A percentile compares a stretch with the other conserved stretches of the same genome.
These are phyloP conservation scores for Omphalea diandra DNA, from an alignment of 441 rosid species.

Conservation along the genomic window DNA sequence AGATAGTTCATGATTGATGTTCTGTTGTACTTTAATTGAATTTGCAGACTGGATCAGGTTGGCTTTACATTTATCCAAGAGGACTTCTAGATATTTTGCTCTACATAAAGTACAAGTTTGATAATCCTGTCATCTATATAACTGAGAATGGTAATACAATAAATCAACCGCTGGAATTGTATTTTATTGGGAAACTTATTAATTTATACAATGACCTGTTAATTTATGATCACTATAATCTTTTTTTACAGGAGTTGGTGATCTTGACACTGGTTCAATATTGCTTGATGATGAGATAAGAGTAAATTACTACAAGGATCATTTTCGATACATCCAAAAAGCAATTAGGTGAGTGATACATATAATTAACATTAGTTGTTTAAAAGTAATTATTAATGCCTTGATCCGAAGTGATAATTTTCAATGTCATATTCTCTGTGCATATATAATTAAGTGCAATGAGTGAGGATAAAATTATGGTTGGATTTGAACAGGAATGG, in stretches of 20 bases:
- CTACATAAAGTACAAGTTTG: conserved; percentile 21
- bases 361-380: no score
- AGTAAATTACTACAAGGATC: conserved; percentile 7
- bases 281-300: conserved; percentile 4
- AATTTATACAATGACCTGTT: background rate
- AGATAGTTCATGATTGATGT: background rate
- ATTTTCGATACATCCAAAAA: background rate
- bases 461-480: background rate
- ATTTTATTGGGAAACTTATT: background rate
- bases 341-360: conserved; percentile 14
- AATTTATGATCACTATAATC: background rate
- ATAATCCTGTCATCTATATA: conserved; percentile 14
- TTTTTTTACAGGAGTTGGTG: conserved; percentile 12
- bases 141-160: conserved; percentile 20
- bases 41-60: conserved; percentile 15
- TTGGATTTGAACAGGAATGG: conserved; percentile 7
- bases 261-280: background rate
- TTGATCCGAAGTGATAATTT: no score
- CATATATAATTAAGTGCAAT: no score
- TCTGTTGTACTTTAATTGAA: background rate
- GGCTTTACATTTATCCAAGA: conserved; percentile 30
- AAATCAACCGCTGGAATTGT: background rate
- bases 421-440: no score
- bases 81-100: conserved; percentile 32
- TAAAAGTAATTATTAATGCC: no score